Base-by-base conservation (phyloP, 2,329 filamentous ascomycete species). In the Leptographium galeiforme region DNA sequence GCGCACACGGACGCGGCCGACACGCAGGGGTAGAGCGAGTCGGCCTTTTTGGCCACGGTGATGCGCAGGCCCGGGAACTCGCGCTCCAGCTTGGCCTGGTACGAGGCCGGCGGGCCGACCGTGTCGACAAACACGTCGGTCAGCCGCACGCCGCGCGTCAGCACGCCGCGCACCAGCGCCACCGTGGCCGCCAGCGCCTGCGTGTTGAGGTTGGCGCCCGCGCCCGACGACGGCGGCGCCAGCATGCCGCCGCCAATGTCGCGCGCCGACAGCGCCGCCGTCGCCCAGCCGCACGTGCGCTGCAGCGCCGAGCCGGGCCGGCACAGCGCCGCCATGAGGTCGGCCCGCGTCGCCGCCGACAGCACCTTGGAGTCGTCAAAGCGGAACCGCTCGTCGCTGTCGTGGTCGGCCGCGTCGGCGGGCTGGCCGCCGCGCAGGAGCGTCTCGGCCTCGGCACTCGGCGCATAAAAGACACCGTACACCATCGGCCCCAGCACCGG, bases 281-380 rank as follows among this genome's bases (percentile, higher is more conserved):
- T 82, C 6, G 90, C 90, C 87, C 89, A 97, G 33, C 91, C 93
- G 64, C 86, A 93, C 5, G 66, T 63, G 12, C 56, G 55, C 63
- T 72, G 62, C 1, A 81, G 73, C 60, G 75, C 71, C 8, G 70
- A 66, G 30, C 66, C 72, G 0, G 66, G 33, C 0, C 81, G 85
- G 73, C 89, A 95, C 47, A 96, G 78, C 3, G 76, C 75, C 43
- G 70, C 66, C 76, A 84, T 78, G 13, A 97, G 78, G 10, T 75
- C 68, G 14, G 86, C 84, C 58, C 91, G 88, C 40, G 91, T 81
- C n/a, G 75, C 72, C 0, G 90, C 80, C 0, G 86, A 94, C 41
- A 97, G 80, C 6, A 89, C 87, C 71, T 97, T 97, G 66, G 87
- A 94, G 74, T 97, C 91, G 73, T 96, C 86, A 70, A 96, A 96